Conservation (phyloP, 306 rosid species). For the Lotus japonicus region DNA sequence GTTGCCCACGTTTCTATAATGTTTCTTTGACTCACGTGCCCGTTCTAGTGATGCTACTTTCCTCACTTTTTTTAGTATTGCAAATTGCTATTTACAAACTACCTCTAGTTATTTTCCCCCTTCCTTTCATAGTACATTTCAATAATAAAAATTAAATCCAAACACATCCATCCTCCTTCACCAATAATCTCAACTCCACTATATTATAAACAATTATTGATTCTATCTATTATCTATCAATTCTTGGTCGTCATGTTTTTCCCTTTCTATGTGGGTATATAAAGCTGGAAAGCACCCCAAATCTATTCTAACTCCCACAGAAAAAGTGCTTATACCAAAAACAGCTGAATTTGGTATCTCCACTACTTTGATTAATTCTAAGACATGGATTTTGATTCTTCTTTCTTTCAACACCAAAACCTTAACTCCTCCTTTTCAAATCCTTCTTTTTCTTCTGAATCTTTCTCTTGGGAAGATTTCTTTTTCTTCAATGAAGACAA, state of each 20-base stretch:
- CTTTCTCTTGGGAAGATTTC: slow-evolving; percentile 28
- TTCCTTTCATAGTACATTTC: not conserved
- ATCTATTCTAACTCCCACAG: not conserved
- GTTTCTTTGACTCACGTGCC: slow-evolving; percentile 22
- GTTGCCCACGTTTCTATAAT: slow-evolving; percentile 24
- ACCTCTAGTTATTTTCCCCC: not conserved
- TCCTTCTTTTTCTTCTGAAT: not conserved
- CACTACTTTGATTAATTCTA: not conserved
- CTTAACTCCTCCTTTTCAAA: not conserved
- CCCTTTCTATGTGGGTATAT: slow-evolving; percentile 8
- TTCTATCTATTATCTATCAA: not conserved
- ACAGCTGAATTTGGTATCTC: not conserved
- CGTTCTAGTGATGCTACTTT: not conserved
- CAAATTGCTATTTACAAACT: not conserved
- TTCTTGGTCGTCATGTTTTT: slow-evolving; percentile 1
- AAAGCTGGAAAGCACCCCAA: not conserved
- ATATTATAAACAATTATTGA: not conserved
- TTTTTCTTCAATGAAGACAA: slow-evolving; percentile 18
- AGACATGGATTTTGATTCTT: slow-evolving; percentile 31
- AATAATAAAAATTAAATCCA: not conserved
- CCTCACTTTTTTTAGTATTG: not conserved
- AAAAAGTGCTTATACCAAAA: not conserved
- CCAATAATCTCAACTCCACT: slow-evolving; percentile 16
- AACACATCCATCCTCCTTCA: slow-evolving; percentile 28
- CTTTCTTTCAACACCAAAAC: slow-evolving; percentile 14